Evolutionary conservation across 768 basidiomycete genomes (phyloP).

Genomic region (Trametes villosa): DNA sequence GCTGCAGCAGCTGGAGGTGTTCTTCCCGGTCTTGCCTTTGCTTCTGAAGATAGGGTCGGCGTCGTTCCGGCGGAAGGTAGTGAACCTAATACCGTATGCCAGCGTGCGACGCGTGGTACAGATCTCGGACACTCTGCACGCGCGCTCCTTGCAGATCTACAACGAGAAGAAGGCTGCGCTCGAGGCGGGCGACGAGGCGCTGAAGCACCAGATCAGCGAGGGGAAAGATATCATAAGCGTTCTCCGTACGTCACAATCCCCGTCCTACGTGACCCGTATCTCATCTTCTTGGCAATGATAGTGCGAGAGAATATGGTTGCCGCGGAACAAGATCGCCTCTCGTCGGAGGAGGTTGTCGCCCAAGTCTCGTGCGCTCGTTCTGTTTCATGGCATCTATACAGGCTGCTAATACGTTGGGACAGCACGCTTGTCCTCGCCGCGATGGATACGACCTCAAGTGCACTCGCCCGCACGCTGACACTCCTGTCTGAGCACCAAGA

Average conservation of each 20-base stretch:
- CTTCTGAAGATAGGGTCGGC: conserved; percentile 23
- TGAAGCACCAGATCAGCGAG: conserved; percentile 37
- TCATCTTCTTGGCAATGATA: conserved; percentile 19
- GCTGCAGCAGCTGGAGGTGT: not conserved
- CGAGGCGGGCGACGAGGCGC: conserved; percentile 37
- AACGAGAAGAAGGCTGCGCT: conserved; percentile 42
- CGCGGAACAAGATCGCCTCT: conserved; percentile 4
- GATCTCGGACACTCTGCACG: conserved; percentile 40
- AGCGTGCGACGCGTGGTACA: conserved; percentile 37
- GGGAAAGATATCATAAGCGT: conserved; percentile 52
- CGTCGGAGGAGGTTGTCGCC: conserved; percentile 39
- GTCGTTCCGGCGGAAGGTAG: conserved; percentile 38
- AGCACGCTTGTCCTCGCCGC: conserved; percentile 32
- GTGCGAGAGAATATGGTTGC: conserved; percentile 44
- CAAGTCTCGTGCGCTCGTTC: conserved; percentile 41
- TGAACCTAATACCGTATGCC: conserved; percentile 38
- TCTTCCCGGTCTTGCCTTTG: conserved; percentile 14
- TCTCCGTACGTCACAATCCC: conserved; percentile 48
- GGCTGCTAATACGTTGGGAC: not conserved
- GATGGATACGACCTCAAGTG: conserved; percentile 34
- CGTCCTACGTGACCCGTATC: no score
- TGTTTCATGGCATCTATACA: no score
- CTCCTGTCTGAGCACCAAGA: conserved; percentile 36
- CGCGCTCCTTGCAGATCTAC: conserved; percentile 40
- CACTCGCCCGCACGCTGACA: conserved; percentile 25